phyloP scores from a whole-genome alignment of 345 rosid species.

The Capsella bursapastoris region DNA sequence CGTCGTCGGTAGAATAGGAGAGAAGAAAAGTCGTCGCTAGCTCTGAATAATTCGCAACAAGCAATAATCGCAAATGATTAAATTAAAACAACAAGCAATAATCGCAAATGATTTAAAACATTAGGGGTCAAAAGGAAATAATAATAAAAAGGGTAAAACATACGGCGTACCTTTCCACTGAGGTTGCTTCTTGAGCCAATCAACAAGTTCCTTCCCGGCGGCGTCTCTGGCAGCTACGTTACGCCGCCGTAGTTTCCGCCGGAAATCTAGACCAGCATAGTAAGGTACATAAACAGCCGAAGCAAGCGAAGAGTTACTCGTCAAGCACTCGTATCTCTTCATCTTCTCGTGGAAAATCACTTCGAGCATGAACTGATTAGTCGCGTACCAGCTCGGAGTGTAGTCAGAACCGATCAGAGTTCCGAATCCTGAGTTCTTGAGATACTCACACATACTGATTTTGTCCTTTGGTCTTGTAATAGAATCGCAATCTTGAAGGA shows the following conservation, averaged over 20 bases:
- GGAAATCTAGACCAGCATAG: slow-evolving; percentile 59
- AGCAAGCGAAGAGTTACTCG: slow-evolving; percentile 57
- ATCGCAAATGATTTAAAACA: neutral
- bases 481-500: slow-evolving; percentile 47
- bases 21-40: slow-evolving; percentile 2
- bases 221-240: slow-evolving; percentile 51
- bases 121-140: slow-evolving; percentile 17
- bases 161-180: slow-evolving; percentile 54
- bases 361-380: slow-evolving; percentile 65
- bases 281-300: slow-evolving; percentile 59
- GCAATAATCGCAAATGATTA: neutral
- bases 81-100: neutral
- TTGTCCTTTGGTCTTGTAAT: slow-evolving; percentile 52
- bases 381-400: slow-evolving; percentile 39
- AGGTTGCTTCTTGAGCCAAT: slow-evolving; percentile 47
- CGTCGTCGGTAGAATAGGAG: slow-evolving; percentile 21
- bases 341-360: slow-evolving; percentile 58
- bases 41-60: neutral
- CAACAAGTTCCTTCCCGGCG: slow-evolving; percentile 38
- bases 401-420: slow-evolving; percentile 35
- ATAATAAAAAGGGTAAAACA: neutral
- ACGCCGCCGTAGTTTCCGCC: slow-evolving; percentile 55
- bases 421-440: slow-evolving; percentile 55
- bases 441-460: slow-evolving; percentile 53
- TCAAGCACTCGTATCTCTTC: slow-evolving; percentile 60